Conservation (phyloP, 1,139 yeast species). For the Nakaseomyces sp. region DNA sequence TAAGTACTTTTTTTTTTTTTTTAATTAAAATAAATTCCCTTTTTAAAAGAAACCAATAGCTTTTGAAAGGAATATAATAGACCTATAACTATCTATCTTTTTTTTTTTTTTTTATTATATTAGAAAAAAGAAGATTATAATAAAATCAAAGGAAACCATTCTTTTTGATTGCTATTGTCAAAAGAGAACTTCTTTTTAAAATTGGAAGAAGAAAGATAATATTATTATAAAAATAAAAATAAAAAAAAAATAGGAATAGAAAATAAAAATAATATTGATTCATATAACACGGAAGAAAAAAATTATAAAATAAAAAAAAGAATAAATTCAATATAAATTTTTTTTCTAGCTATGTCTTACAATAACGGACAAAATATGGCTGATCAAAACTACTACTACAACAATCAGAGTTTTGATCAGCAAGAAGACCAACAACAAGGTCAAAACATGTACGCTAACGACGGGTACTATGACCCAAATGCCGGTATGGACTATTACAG, state of each 20-base stretch:
- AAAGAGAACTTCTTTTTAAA: too few relatives aligned
- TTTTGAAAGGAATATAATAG: background rate
- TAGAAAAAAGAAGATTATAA: background rate
- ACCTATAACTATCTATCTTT: background rate
- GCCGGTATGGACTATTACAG: conserved; percentile 39
- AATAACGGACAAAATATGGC: conserved; percentile 5
- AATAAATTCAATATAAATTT: too few relatives aligned
- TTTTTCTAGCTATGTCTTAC: background rate
- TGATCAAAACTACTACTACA: conserved; percentile 22
- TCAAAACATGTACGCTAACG: conserved; percentile 8
- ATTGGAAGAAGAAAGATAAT: too few relatives aligned
- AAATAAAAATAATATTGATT: too few relatives aligned
- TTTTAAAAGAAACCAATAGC: conserved; percentile 1
- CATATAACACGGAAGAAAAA: too few relatives aligned
- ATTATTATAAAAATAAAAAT: too few relatives aligned
- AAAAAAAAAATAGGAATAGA: too few relatives aligned
- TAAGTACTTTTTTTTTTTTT: too few relatives aligned
- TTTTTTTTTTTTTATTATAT: background rate
- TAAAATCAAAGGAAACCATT: too few relatives aligned
- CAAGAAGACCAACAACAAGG: conserved; percentile 6
- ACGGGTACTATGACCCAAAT: conserved; percentile 13
- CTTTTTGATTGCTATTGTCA: too few relatives aligned
- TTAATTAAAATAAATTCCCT: too few relatives aligned
- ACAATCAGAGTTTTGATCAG: conserved; percentile 27
- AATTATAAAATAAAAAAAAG: too few relatives aligned